phyloP scores from a whole-genome alignment of 805 yeast genomes.

The Wickerhamiella musiphila region DNA sequence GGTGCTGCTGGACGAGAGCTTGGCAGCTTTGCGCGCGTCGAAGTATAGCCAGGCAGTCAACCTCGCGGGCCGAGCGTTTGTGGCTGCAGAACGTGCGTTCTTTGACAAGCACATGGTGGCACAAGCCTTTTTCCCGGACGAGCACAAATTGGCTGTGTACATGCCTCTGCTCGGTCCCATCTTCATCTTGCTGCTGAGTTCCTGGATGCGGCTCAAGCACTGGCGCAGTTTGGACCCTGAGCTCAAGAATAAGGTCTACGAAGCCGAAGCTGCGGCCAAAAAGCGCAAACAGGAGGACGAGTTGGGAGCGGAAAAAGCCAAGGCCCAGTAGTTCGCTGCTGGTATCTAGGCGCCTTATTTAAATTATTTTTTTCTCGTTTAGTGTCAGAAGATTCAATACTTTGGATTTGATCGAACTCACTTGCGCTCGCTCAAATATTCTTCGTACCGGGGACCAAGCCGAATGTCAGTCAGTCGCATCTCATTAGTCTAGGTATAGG shows the following conservation, averaged over 20 bases:
- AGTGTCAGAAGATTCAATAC: no score
- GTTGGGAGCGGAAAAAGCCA: background rate
- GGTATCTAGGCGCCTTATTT: background rate
- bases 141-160: conserved; percentile 87
- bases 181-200: conserved; percentile 34
- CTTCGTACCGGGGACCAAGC: no score
- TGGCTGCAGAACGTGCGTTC: conserved; percentile 57
- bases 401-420: no score
- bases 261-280: conserved; percentile 2
- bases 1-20: conserved; percentile 24
- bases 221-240: background rate
- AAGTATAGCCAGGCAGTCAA: conserved; percentile 26
- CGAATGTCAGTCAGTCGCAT: no score
- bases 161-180: conserved; percentile 82
- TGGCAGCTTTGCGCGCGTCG: conserved; percentile 19
- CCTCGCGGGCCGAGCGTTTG: conserved; percentile 35
- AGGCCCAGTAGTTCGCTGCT: no score
- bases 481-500: no score
- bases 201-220: conserved; percentile 12
- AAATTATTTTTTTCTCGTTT: background rate
- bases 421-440: no score
- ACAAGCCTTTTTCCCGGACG: conserved; percentile 87
- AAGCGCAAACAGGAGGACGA: background rate
- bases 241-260: conserved; percentile 1
- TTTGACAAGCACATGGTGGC: conserved; percentile 92